Base-by-base conservation (phyloP, 768 basidiomycete genomes). In the Lanmaoa pseudosensibilis region DNA sequence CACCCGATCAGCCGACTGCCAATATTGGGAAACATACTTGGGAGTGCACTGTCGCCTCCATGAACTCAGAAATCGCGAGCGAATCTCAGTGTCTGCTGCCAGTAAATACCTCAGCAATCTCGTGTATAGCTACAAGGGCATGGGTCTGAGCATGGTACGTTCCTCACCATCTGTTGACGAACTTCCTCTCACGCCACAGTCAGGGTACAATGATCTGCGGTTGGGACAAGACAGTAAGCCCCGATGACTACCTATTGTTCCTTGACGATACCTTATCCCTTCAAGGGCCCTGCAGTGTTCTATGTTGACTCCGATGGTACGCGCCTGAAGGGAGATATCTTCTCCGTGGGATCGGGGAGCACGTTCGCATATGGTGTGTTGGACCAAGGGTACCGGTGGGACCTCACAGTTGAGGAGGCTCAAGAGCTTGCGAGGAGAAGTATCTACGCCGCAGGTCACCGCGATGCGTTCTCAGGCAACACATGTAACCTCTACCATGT, bases 201-300 rank as follows among this genome's bases (percentile, higher is more conserved):
- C 64, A 95, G 94, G 97, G 97, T 48, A 99, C 97, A 0, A 99
- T 98, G 97, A 95, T 99, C 54, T 98, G 95, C 66, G 97, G 97
- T 27, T 98, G 95, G 94, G 97, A 99, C 76, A 98, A 98, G 79
- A 98, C 95, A 13, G 91, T 90, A 58, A 65, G 87, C 75, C 5
- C 16, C 25, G 16, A 40, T 33, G 34, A 50, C 21, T 25, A n/a
- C 49, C 11, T 21, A 27, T 45, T 43, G 12, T 45, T 47, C 48
- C 11, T 52, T 30, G 47, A 49, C 46, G 60, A 38, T 54, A 9
- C n/a, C 40, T 62, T 39, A 68, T 48, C 39, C 27, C 54, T 55
- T 52, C 52, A 68, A 92, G 86, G 97, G 95, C 1, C 94, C 95
- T 19, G 85, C 92, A 21, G 79, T 99, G 27, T 98, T 94, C 78